A percentile compares a stretch with the other conserved stretches of the same genome.
phyloP scores from a whole-genome alignment of 1,284 basidiomycete genomes.

The Laetiporus sulphureus region DNA sequence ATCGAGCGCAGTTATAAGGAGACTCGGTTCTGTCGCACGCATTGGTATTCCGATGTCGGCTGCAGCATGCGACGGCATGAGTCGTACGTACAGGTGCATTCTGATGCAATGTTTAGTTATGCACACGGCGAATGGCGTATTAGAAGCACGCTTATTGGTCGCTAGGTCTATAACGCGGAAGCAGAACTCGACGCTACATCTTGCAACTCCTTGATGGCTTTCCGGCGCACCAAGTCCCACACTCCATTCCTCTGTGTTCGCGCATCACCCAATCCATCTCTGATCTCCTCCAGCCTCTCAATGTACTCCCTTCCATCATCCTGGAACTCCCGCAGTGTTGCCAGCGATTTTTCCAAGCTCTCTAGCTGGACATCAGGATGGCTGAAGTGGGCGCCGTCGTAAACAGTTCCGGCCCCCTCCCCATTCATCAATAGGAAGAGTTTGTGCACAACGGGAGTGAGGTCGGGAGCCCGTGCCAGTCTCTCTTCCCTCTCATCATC shows the following conservation, averaged over 20 bases:
- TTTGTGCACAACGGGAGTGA: slow-evolving; percentile 57
- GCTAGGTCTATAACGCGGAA: slow-evolving; percentile 18
- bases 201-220: slow-evolving; percentile 67
- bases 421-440: slow-evolving; percentile 51
- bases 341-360: slow-evolving; percentile 64
- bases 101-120: too few relatives aligned
- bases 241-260: slow-evolving; percentile 60
- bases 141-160: not conserved
- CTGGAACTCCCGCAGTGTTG: slow-evolving; percentile 65
- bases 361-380: slow-evolving; percentile 59
- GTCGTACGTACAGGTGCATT: too few relatives aligned
- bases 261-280: slow-evolving; percentile 68
- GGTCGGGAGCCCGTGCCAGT: slow-evolving; percentile 54
- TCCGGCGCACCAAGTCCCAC: slow-evolving; percentile 68
- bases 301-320: slow-evolving; percentile 79
- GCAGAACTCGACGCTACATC: slow-evolving; percentile 42
- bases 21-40: too few relatives aligned
- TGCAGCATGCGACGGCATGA: too few relatives aligned
- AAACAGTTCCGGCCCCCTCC: slow-evolving; percentile 32
- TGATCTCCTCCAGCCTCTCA: slow-evolving; percentile 71
- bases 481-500: slow-evolving; percentile 20
- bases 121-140: too few relatives aligned
- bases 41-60: too few relatives aligned
- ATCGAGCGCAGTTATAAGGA: too few relatives aligned
- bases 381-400: slow-evolving; percentile 56